phyloP scores from a whole-genome alignment of 768 basidiomycete genomes.

The Saitozyma sp. region DNA sequence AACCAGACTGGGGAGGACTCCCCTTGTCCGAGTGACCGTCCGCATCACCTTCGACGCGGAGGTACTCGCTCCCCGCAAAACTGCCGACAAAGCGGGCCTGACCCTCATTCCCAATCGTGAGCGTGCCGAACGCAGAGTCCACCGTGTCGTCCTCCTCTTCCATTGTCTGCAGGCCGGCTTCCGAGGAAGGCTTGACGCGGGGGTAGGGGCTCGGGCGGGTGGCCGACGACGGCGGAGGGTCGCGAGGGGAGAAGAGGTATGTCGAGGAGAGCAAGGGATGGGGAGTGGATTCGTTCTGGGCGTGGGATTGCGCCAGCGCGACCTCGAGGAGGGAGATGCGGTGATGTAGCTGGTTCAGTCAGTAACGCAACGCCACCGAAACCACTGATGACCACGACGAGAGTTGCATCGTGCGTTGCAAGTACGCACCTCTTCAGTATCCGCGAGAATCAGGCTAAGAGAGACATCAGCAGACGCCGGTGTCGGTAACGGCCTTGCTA shows the following conservation, averaged over 20 bases:
- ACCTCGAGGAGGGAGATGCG: slow-evolving; percentile 47
- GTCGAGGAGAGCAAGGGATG: slow-evolving; percentile 45
- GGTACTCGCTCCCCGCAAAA: slow-evolving; percentile 45
- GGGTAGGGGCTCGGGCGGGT: slow-evolving; percentile 8
- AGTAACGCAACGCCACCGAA: background rate
- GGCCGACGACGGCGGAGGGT: slow-evolving; percentile 9
- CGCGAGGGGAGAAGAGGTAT: slow-evolving; percentile 40
- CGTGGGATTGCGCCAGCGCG: slow-evolving; percentile 45
- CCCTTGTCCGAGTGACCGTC: background rate
- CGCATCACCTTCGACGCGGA: slow-evolving; percentile 19
- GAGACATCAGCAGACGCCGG: background rate
- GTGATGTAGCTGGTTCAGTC: slow-evolving; percentile 36
- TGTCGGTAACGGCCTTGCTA: background rate
- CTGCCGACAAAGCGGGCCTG: slow-evolving; percentile 46
- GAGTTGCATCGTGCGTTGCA: too few relatives aligned
- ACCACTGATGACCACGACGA: background rate
- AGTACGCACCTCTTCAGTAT: slow-evolving; percentile 40
- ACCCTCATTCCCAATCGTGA: slow-evolving; percentile 46
- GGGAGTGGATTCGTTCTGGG: slow-evolving; percentile 21
- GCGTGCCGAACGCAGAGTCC: slow-evolving; percentile 44
- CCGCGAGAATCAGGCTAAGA: slow-evolving; percentile 42
- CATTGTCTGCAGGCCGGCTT: background rate
- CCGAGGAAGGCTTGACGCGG: slow-evolving; percentile 2
- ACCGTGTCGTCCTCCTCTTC: slow-evolving; percentile 35
- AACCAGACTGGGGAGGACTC: background rate